phyloP scores from a whole-genome alignment of 768 basidiomycete genomes.

The Mycena latifolia region DNA sequence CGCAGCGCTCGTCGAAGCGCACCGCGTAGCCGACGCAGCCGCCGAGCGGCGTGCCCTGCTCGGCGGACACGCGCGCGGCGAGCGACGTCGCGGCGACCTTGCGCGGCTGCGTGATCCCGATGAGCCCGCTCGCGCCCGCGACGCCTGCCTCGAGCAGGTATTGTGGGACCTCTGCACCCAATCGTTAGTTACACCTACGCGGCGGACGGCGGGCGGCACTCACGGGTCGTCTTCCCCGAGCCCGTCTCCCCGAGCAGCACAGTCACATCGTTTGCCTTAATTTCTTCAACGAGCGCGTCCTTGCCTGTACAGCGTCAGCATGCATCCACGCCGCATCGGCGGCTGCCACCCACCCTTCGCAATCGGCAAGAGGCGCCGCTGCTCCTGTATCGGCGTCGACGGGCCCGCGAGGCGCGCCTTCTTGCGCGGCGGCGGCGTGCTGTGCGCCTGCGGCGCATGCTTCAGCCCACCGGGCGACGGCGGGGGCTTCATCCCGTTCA shows the following conservation, averaged over 20 bases:
- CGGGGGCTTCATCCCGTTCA: too few species aligned
- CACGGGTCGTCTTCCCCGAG: slow-evolving; percentile 98
- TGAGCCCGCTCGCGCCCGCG: slow-evolving; percentile 73
- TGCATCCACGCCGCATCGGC: background rate
- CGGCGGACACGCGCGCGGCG: slow-evolving; percentile 90
- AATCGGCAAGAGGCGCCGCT: slow-evolving; percentile 81
- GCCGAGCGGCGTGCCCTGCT: slow-evolving; percentile 82
- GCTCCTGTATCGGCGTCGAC: slow-evolving; percentile 61
- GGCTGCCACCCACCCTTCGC: slow-evolving; percentile 67
- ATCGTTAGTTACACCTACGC: too few species aligned
- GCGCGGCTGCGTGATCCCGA: slow-evolving; percentile 96
- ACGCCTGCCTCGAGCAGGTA: slow-evolving; percentile 90
- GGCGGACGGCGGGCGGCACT: background rate
- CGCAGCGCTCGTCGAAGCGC: slow-evolving; percentile 90
- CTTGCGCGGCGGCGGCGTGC: slow-evolving; percentile 30
- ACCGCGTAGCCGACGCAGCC: slow-evolving; percentile 92
- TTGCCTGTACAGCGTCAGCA: slow-evolving; percentile 62
- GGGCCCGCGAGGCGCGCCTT: slow-evolving; percentile 34
- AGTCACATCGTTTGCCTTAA: slow-evolving; percentile 83
- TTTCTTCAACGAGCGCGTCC: slow-evolving; percentile 80
- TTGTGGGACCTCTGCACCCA: slow-evolving; percentile 90
- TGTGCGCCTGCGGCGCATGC: slow-evolving; percentile 34
- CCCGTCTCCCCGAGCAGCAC: slow-evolving; percentile 97
- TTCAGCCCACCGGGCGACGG: too few species aligned
- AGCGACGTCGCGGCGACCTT: slow-evolving; percentile 95